Conservation (phyloP, 2,329 filamentous ascomycete genomes). For the Colletotrichum musae region DNA sequence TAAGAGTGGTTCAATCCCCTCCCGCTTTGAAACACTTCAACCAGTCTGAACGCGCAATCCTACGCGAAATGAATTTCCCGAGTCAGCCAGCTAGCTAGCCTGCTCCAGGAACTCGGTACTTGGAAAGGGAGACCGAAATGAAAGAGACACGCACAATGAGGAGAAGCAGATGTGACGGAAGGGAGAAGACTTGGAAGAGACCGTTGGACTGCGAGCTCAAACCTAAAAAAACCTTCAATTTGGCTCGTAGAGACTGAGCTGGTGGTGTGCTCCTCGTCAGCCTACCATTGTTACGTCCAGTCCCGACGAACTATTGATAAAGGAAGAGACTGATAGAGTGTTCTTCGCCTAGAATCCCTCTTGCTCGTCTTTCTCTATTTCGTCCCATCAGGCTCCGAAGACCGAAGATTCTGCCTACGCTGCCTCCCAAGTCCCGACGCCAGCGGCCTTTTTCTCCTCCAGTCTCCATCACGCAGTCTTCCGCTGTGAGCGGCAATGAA, state of each 20-base stretch:
- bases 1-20: conserved; percentile 1
- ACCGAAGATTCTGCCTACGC: conserved; percentile 5
- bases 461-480: neutral
- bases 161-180: neutral
- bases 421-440: neutral
- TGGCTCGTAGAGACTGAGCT: neutral
- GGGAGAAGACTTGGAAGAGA: neutral
- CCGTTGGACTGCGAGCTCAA: conserved; percentile 8
- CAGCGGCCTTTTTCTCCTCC: neutral
- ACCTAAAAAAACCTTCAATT: neutral
- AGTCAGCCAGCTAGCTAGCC: neutral
- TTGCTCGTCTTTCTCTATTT: too few relatives aligned
- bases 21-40: neutral
- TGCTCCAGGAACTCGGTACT: neutral
- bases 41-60: conserved; percentile 10
- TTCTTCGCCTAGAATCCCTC: too few relatives aligned
- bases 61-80: neutral
- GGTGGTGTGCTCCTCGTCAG: neutral
- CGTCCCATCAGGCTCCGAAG: conserved; percentile 6
- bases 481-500: neutral
- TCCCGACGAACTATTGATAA: too few relatives aligned
- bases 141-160: conserved; percentile 1
- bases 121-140: neutral
- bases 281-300: too few relatives aligned
- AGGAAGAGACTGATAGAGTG: too few relatives aligned